Evolutionary conservation across 2,329 filamentous ascomycete species (phyloP), one percentile per base, ranked within the genome.

Genomic region (Karstenula rhodostoma): DNA sequence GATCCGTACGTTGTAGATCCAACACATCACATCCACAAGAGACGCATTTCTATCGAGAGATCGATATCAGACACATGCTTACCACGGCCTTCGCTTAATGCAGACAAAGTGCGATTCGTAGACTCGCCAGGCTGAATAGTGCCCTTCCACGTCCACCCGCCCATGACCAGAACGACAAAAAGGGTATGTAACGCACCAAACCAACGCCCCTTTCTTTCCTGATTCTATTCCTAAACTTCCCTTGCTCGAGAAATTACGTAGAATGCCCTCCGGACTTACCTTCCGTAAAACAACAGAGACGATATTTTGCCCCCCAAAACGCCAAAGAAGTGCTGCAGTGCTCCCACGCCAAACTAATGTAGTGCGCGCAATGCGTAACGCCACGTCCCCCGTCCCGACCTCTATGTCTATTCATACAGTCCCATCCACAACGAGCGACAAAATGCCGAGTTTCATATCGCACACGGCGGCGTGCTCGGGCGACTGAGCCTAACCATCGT

Each of bases 401-500:
- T 35, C 52, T 55, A 37, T 46, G 4, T 55, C 51, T 54, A 44
- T 44, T 54, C 23, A 25, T 53, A 53, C 40, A 47, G 47, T 27
- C 42, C 32, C 33, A 15, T n/a, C n/a, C 32, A 46, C 29, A 9
- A 9, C 29, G 23, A 43, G 29, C 50, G 22, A 10, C 50, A 42
- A 29, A 6, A 19, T 48, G 12, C n/a, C 40, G 29, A 32, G 29
- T 32, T 32, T 61, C 37, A 59, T 51, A 62, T 59, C n/a, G 60
- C 49, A 48, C 57, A 59, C 15, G 60, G 57, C 12, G 57, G 56
- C n/a, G 53, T 59, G 22, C 23, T 57, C 15, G 55, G 51, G 33
- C 57, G 56, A 23, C 51, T 52, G 4, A 54, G 60, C n/a, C 55
- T 55, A 27, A 57, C 54, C 8, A 65, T 35, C 22, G 46, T 50